Evolutionary conservation across 805 yeast genomes (phyloP).

Genomic region (Saccharomycopsis sp.): DNA sequence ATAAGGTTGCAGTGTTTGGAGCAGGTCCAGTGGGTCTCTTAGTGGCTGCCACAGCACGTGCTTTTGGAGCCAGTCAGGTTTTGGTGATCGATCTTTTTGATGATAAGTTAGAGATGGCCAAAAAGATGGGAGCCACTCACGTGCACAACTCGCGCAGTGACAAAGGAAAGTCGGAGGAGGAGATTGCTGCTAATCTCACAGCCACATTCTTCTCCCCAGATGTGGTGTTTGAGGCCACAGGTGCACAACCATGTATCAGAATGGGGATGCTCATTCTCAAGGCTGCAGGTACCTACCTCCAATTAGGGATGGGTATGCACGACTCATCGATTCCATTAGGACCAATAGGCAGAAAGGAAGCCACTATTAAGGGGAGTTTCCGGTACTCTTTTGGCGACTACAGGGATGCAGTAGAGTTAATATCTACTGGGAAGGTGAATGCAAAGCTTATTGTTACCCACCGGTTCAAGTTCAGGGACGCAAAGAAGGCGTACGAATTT

Average conservation of each 20-base stretch:
- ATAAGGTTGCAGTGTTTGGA: slow-evolving; percentile 67
- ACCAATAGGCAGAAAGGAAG: slow-evolving; percentile 59
- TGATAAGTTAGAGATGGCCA: slow-evolving; percentile 59
- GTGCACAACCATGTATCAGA: slow-evolving; percentile 70
- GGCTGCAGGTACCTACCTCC: slow-evolving; percentile 69
- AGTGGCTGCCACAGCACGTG: slow-evolving; percentile 64
- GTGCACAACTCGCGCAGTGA: slow-evolving; percentile 35
- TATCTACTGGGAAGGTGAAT: slow-evolving; percentile 56
- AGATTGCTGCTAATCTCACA: slow-evolving; percentile 13
- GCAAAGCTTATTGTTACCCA: slow-evolving; percentile 70
- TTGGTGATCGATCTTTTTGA: slow-evolving; percentile 67
- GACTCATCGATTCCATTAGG: slow-evolving; percentile 69
- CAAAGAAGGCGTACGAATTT: slow-evolving; percentile 65
- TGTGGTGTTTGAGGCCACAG: slow-evolving; percentile 80
- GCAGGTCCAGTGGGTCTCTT: slow-evolving; percentile 88
- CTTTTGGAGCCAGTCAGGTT: slow-evolving; percentile 72
- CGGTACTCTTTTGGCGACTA: slow-evolving; percentile 78
- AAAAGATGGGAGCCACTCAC: slow-evolving; percentile 62
- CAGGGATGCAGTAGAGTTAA: slow-evolving; percentile 59
- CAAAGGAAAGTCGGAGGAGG: slow-evolving; percentile 35
- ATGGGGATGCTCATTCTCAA: slow-evolving; percentile 56
- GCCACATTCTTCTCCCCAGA: slow-evolving; percentile 32
- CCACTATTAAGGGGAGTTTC: slow-evolving; percentile 67
- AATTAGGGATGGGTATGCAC: slow-evolving; percentile 80
- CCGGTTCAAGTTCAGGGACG: slow-evolving; percentile 63